Evolutionary conservation across 2,329 filamentous ascomycete genomes (phyloP), one percentile per base, ranked within the genome.

Genomic region (Diaporthe citri): DNA sequence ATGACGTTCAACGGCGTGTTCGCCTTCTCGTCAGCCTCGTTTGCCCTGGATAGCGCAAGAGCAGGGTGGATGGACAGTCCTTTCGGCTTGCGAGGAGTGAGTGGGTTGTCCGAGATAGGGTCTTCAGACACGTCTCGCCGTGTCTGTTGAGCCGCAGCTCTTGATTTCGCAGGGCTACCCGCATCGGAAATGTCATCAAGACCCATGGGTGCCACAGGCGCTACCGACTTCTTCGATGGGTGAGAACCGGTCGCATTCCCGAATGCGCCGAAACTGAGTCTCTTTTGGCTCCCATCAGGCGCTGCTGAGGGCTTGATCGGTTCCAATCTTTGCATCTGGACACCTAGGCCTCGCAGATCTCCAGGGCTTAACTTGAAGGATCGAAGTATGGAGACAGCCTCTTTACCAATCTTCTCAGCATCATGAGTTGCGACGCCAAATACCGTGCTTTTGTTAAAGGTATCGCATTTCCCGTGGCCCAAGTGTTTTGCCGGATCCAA

Each of bases 381-480:
- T 72, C 93, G 92, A 72, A 99, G 85, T 70, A 98, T 93, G 0
- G 93, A 92, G n/a, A 98, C 87, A 0, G 95, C 94, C 83, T 98
- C 96, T 80, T 93, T 95, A 0, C 92, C 92, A 52, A 98, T 89
- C 1, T 90, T 83, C 39, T 93, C 90, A 39, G 90, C 89, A 70
- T 91, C 89, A 81, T 97, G 93, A 0, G 96, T 98, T 5, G 96
- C 92, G 22, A 98, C 91, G 1, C 96, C 96, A 76, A 99, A 93
- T 2, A 92, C 82, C 12, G 93, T 84, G 79, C 95, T 97, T 83
- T 97, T 98, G 86, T 95, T 98, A 86, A 96, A 97, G 0, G 92
- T 94, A 81, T 99, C 97, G 80, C 97, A 99, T 83, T 95, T 96
- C 1, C 97, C 97, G 83, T 98, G 97, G 0, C 97, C 97, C 1